Percentiles rank a stretch among this genome's conserved stretches.
These are phyloP conservation scores for Alloascoidea africana DNA, from an alignment of 805 yeast genomes.

Conservation along the genomic window DNA sequence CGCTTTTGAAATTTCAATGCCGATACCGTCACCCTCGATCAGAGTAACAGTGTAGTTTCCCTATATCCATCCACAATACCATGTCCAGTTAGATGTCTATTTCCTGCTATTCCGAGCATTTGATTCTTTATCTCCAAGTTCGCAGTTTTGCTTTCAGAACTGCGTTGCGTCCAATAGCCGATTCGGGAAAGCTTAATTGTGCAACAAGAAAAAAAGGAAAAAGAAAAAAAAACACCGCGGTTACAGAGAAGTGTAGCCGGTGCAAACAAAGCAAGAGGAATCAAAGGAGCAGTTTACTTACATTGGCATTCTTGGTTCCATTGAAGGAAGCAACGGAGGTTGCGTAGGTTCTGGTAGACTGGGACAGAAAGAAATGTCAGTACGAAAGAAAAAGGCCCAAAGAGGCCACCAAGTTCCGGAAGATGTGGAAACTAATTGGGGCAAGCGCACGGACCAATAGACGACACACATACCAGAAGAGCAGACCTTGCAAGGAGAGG, in stretches of 20 bases:
- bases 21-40: conserved; percentile 98
- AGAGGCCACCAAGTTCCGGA: not conserved
- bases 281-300: conserved; percentile 6
- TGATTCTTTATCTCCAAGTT: not conserved
- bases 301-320: conserved; percentile 22
- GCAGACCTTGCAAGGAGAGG: not conserved
- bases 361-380: no score
- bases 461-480: not conserved
- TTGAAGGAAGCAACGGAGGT: conserved; percentile 22
- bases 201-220: not conserved
- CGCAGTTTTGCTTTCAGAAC: not conserved
- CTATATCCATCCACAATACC: conserved; percentile 3
- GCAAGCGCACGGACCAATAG: not conserved
- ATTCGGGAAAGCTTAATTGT: not conserved
- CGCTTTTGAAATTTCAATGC: conserved; percentile 87
- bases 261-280: not conserved
- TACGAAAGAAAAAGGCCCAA: not conserved
- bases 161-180: not conserved
- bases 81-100: not conserved
- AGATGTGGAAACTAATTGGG: not conserved
- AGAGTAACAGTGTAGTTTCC: conserved; percentile 90
- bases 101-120: not conserved
- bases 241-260: not conserved
- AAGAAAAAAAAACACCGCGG: conserved; percentile 1
- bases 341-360: not conserved